Percentiles rank a stretch among this genome's conserved stretches.
Evolutionary conservation across 2,329 filamentous ascomycete species (phyloP).

Genomic region (Stagonosporopsis chrysanthemi): DNA sequence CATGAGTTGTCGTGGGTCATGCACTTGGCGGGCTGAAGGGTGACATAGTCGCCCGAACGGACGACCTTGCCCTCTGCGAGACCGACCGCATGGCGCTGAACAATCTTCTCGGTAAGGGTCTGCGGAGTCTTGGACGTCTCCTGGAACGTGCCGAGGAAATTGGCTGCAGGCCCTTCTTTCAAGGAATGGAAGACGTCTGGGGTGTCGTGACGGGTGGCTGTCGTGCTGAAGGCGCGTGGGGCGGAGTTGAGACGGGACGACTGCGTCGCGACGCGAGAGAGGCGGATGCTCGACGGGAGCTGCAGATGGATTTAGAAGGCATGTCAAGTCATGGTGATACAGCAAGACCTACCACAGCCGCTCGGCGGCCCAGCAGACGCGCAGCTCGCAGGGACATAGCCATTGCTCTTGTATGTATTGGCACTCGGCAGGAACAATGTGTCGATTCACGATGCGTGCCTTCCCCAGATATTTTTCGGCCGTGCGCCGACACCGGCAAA

Average conservation of each 20-base stretch:
- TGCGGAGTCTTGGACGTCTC: conserved; percentile 64
- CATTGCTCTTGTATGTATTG: conserved; percentile 36
- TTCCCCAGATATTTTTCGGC: conserved; percentile 35
- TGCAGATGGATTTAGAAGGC: conserved; percentile 28
- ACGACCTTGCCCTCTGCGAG: conserved; percentile 78
- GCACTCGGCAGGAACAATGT: conserved; percentile 20
- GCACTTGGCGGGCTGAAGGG: conserved; percentile 72
- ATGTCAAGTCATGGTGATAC: neutral
- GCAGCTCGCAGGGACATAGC: conserved; percentile 49
- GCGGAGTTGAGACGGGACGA: conserved; percentile 31
- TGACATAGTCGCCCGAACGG: conserved; percentile 83
- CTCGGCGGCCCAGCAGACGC: conserved; percentile 42
- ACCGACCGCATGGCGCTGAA: conserved; percentile 81
- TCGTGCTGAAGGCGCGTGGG: conserved; percentile 39
- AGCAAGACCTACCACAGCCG: conserved; percentile 36
- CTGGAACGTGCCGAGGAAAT: conserved; percentile 76
- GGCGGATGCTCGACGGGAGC: conserved; percentile 36
- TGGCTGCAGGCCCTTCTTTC: conserved; percentile 65
- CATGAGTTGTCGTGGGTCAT: conserved; percentile 90
- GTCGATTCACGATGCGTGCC: conserved; percentile 24
- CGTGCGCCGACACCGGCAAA: conserved; percentile 38
- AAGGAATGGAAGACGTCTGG: conserved; percentile 66
- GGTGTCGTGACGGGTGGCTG: conserved; percentile 29
- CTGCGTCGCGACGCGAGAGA: conserved; percentile 36
- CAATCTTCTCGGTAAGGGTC: conserved; percentile 91